A percentile compares a stretch with the other conserved stretches of the same genome.
Conservation (phyloP, 2,329 filamentous ascomycete genomes). For the Rhynchosporium secalis region DNA sequence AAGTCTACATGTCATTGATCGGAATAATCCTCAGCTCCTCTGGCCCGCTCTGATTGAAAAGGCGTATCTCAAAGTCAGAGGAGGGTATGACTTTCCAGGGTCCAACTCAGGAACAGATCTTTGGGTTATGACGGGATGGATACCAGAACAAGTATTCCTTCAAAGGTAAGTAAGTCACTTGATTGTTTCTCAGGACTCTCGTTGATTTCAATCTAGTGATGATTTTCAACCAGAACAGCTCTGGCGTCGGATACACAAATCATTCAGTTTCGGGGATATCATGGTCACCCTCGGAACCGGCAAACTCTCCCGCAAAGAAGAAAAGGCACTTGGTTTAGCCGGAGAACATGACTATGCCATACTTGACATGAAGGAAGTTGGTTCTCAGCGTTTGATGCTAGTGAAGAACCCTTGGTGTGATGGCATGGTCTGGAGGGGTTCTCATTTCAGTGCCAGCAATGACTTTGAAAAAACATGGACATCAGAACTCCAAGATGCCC, state of each 20-base stretch:
- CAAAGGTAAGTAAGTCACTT: slow-evolving; percentile 56
- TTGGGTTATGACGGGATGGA: slow-evolving; percentile 92
- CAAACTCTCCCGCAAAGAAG: slow-evolving; percentile 72
- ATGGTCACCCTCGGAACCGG: slow-evolving; percentile 90
- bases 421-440: slow-evolving; percentile 70
- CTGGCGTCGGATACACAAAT: slow-evolving; percentile 74
- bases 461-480: slow-evolving; percentile 23
- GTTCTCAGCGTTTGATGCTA: slow-evolving; percentile 66
- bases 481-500: slow-evolving; percentile 32
- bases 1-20: slow-evolving; percentile 83
- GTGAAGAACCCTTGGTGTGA: slow-evolving; percentile 97
- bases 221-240: slow-evolving; percentile 74
- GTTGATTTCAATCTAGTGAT: slow-evolving; percentile 53
- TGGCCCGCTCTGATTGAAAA: slow-evolving; percentile 96
- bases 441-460: slow-evolving; percentile 29
- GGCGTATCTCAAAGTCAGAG: slow-evolving; percentile 91
- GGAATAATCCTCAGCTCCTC: slow-evolving; percentile 74
- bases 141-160: slow-evolving; percentile 91
- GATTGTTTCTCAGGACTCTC: neutral
- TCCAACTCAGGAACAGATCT: slow-evolving; percentile 96
- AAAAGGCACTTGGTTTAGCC: slow-evolving; percentile 77
- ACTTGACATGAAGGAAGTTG: slow-evolving; percentile 69
- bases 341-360: slow-evolving; percentile 95
- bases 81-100: slow-evolving; percentile 95
- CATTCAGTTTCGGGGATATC: slow-evolving; percentile 76